A percentile compares a stretch with the other conserved stretches of the same genome.
These are phyloP conservation scores for Dryas octopetala DNA, from an alignment of 306 rosid genomes.

Conservation along the genomic window DNA sequence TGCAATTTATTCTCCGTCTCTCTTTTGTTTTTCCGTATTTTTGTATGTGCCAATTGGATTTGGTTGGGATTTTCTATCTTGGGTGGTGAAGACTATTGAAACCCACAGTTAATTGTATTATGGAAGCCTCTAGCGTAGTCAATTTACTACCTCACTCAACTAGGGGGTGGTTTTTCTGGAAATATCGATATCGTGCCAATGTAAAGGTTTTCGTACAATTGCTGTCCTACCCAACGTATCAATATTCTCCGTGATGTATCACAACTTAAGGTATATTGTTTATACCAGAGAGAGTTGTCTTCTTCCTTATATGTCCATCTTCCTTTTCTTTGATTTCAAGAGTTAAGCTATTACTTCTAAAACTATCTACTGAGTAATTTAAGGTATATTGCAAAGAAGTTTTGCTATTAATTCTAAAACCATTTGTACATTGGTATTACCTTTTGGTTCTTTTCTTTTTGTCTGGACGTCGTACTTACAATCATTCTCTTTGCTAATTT, in stretches of 20 bases:
- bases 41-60: background rate
- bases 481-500: background rate
- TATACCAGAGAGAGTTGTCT: background rate
- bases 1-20: constrained; percentile 10
- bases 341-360: background rate
- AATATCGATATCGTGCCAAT: background rate
- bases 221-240: background rate
- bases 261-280: background rate
- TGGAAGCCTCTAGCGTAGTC: background rate
- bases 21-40: background rate
- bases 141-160: background rate
- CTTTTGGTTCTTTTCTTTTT: background rate
- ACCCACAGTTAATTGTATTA: background rate
- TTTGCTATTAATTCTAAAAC: background rate
- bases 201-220: background rate
- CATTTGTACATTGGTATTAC: background rate
- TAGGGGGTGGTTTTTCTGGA: background rate
- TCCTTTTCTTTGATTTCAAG: background rate
- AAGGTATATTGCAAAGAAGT: background rate
- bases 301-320: no score
- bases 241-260: background rate
- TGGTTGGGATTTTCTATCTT: constrained; percentile 4
- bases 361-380: background rate
- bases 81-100: background rate
- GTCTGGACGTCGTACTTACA: background rate